A percentile compares a stretch with the other conserved stretches of the same genome.
Conservation (phyloP, 1,284 basidiomycete genomes). For the Ustilago tritici region DNA sequence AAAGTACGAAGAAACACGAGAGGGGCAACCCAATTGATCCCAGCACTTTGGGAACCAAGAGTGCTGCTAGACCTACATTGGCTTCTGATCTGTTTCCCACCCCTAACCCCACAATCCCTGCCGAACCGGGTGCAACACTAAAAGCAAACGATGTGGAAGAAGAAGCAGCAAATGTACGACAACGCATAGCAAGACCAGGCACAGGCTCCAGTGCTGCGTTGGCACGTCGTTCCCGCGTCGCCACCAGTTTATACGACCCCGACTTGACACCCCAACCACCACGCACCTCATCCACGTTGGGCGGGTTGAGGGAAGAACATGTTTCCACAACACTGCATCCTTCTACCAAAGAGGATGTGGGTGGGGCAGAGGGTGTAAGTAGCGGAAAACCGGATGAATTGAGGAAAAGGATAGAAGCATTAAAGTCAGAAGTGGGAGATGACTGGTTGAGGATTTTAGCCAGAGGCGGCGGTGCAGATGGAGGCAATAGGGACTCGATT, state of each 20-base stretch:
- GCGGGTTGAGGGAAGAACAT: constrained; percentile 1
- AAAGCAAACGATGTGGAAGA: neutral
- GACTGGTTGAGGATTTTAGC: constrained; percentile 65
- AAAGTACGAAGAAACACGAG: neutral
- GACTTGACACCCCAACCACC: constrained; percentile 14
- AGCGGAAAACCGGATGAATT: constrained; percentile 24
- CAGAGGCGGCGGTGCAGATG: constrained; percentile 18
- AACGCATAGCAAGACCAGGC: constrained; percentile 29
- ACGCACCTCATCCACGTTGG: neutral
- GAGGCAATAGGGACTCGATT: constrained; percentile 13
- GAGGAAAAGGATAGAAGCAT: constrained; percentile 60
- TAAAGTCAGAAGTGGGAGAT: constrained; percentile 65
- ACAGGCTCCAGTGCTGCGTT: constrained; percentile 25
- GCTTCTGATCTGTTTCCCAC: constrained; percentile 25
- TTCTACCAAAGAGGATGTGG: neutral
- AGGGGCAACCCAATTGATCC: constrained; percentile 20
- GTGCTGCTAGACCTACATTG: constrained; percentile 9
- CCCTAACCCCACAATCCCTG: neutral
- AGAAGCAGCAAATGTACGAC: constrained; percentile 14
- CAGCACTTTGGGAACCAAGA: constrained; percentile 24
- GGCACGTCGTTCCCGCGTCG: constrained; percentile 31
- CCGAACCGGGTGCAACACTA: neutral
- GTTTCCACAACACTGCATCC: too few relatives aligned
- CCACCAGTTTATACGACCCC: constrained; percentile 44
- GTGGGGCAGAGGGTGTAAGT: neutral